Base-by-base conservation (phyloP, 805 yeast species). In the Candida quercuum region DNA sequence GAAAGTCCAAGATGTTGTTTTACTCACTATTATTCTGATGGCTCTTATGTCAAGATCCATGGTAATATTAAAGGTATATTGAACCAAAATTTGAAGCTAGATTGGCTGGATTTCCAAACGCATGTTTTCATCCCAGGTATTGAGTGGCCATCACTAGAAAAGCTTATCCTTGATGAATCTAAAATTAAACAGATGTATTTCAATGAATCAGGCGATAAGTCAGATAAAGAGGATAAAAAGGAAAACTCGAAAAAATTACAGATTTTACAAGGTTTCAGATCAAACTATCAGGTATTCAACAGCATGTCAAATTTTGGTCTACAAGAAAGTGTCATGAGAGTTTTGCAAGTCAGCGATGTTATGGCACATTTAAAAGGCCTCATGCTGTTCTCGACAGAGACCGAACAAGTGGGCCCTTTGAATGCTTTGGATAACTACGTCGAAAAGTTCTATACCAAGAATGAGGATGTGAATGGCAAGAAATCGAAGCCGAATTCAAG, bases 331-430 rank as follows among this genome's bases (percentile, higher is more conserved):
- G 78, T 85, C 6, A 72, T 85, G 76, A 64, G 91, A 41, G 68
- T 80, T 17, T 60, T 86, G 61, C 91, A 85, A 56, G 75, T 84
- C 5, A 73, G 87, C 29, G 93, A 86, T 57, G 81, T 81, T 9
- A 82, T 87, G 86, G 69, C 87, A 0, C 75, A 76, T 43, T 66
- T 86, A 45, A 71, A 74, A 38, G 78, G 83, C 6, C 61, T 87
- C 38, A 78, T 85, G 77, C 63, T 69, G 10, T 76, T 69, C 47
- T 71, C 84, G 9, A 62, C 65, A 39, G 59, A 69, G 6, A 64
- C 64, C 23, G 67, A 74, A 19, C 66, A 72, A 3, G 57, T 57
- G 6, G 72, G 80, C 24, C 86, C 88, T 0, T 42, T 76, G 29
- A 72, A 69, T 18, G 75, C 84, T 0, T 61, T 81, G 37, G 76